Conservation (phyloP, 495 filamentous ascomycete genomes). For the Rusavskia elegans region DNA sequence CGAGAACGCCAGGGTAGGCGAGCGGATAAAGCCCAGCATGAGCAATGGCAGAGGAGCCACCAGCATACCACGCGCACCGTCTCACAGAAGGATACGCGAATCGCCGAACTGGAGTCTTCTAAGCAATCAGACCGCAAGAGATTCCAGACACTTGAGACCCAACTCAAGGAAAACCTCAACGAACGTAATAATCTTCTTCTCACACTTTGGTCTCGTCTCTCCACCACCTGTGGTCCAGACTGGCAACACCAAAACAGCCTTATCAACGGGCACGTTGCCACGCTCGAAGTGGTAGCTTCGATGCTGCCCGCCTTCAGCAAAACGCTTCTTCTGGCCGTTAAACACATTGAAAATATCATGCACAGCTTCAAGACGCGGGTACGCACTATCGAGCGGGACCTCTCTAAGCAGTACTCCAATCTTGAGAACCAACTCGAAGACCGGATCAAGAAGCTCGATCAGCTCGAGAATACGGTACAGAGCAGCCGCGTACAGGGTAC, state of each 20-base stretch:
- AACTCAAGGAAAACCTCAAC: conserved; percentile 67
- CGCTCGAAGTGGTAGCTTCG: conserved; percentile 60
- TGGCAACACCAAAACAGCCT: conserved; percentile 84
- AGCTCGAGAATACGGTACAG: conserved; percentile 59
- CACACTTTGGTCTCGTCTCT: conserved; percentile 73
- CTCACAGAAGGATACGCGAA: conserved; percentile 64
- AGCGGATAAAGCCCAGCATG: conserved; percentile 71
- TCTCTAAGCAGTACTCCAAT: conserved; percentile 76
- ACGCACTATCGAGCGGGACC: conserved; percentile 67
- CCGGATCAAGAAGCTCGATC: conserved; percentile 73
- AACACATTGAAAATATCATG: conserved; percentile 71
- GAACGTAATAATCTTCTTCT: conserved; percentile 84
- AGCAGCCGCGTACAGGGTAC: conserved; percentile 23
- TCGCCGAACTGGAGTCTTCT: conserved; percentile 66
- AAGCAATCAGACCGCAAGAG: conserved; percentile 59
- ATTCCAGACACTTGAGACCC: conserved; percentile 54
- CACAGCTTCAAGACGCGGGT: conserved; percentile 67
- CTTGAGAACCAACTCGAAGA: conserved; percentile 63
- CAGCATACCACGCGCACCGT: conserved; percentile 71
- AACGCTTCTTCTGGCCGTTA: conserved; percentile 73
- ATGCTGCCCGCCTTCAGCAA: conserved; percentile 71
- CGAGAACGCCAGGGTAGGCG: conserved; percentile 76
- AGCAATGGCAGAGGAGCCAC: conserved; percentile 72
- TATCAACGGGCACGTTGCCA: conserved; percentile 72
- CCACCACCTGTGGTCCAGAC: conserved; percentile 71